Percentiles rank a stretch among this genome's conserved stretches.
phyloP scores from a whole-genome alignment of 139 green algal genomes.

The Ettlia oleoabundans region DNA sequence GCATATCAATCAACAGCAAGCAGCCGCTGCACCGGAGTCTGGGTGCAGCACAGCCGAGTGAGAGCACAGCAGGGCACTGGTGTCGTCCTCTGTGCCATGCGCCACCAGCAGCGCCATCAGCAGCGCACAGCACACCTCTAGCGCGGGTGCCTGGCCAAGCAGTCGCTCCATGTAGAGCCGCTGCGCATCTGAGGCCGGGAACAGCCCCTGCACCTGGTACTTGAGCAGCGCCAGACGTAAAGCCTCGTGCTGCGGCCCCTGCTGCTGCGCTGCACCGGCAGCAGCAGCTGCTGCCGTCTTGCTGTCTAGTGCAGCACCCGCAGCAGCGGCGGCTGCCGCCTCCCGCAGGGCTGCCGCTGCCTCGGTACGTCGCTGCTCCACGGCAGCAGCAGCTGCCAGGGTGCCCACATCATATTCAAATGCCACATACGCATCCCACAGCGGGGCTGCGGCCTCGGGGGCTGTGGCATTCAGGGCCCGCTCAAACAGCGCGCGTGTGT shows the following conservation, averaged over 20 bases:
- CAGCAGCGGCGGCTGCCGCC: slow-evolving; percentile 1
- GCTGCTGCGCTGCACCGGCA: background rate
- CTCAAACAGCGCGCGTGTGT: slow-evolving; percentile 84
- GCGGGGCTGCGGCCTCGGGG: slow-evolving; percentile 12
- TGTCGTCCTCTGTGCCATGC: no score
- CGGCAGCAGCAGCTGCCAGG: slow-evolving; percentile 21
- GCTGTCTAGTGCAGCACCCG: slow-evolving; percentile 16
- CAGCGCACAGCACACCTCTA: no score
- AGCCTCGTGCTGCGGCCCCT: background rate
- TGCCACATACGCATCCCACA: slow-evolving; percentile 68
- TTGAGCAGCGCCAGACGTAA: slow-evolving; percentile 54
- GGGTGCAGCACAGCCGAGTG: no score
- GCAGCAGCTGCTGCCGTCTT: background rate
- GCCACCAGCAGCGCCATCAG: no score
- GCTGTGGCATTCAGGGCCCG: slow-evolving; percentile 66
- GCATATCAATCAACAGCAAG: no score
- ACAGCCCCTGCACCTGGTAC: slow-evolving; percentile 57
- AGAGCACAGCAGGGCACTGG: no score
- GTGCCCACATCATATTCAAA: slow-evolving; percentile 64
- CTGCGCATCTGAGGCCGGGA: slow-evolving; percentile 41
- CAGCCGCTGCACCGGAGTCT: no score
- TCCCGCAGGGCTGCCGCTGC: slow-evolving; percentile 14
- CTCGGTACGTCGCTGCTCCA: slow-evolving; percentile 48
- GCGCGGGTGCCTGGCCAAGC: slow-evolving; percentile 38
- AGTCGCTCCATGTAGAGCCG: slow-evolving; percentile 50